Evolutionary conservation across 495 filamentous ascomycete genomes (phyloP), one percentile per base, ranked within the genome.

Genomic region (Hypoxylon rickii): DNA sequence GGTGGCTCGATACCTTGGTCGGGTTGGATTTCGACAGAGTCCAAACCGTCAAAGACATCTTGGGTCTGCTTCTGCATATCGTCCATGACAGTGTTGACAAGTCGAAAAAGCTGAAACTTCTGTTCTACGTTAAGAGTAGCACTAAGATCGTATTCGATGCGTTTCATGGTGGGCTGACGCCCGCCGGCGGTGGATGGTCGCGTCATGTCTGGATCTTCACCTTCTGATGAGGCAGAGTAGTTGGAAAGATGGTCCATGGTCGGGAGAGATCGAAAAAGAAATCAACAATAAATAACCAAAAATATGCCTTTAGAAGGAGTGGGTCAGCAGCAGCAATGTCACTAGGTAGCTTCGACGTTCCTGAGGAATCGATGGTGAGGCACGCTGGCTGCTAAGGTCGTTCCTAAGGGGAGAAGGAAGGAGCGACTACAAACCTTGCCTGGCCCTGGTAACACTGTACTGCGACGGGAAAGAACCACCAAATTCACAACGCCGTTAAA

Each of bases 1-100:
- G 60, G 63, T 4, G 66, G 33, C 15, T 53, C 41, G 17, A 69
- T 64, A 26, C 66, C 66, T 22, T 59, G 44, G 24, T 48, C 49
- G 8, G 57, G 36, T 7, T 48, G 21, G 20, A 66, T 26, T 7
- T 45, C 26, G 6, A 7, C 18, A 18, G 59, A 47, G 2, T 64
- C 58, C 4, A 73, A 56, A 0, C 65, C 45, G 46, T 83, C 79
- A 24, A 82, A 83, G 40, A 66, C 71, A 15, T 74, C 70, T 33
- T 57, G 64, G 34, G 81, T 65, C 18, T 76, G 73, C 49, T 66
- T 73, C 32, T 75, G 70, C 70, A 85, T 81, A 1, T 67, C 63
- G 18, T 81, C 79, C 22, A 70, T 76, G 45, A 77, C 72, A 20
- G 63, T 67, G 45, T 48, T 51, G 39, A 81, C 54, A 5, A 85